Evolutionary conservation across 345 rosid genomes (phyloP), one percentile per base, ranked within the genome.

Genomic region (Isatis tinctoria): DNA sequence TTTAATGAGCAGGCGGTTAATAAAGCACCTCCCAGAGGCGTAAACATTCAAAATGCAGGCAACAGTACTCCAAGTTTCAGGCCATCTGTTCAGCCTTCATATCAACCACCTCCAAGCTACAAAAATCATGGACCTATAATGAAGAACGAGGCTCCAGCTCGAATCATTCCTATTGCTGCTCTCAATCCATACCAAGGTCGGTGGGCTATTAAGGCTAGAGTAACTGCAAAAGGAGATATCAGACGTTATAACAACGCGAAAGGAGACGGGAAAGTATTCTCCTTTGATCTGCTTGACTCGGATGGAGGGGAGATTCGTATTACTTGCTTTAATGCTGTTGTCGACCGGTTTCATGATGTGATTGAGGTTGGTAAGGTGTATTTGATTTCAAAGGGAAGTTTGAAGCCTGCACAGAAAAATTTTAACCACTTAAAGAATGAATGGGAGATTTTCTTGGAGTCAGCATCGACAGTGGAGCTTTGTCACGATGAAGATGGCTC

Each of bases 141-240:
- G 91, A 93, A 87, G 83, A 92, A 90, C 53, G 98, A 90, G 78
- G 98, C 98, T 69, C 90, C 95, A 39, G 89, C 96, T 47, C 80
- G 91, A 22, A 82, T 90, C 62, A 84, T 90, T 49, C 96, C 93
- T 53, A 90, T 92, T 63, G 70, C 88, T 82, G 92, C 98, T 68
- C 74, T 88, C 76, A 92, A 88, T 84, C 96, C 96, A 59, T 92
- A 92, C 80, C 98, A 88, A 75, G 98, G 96, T 18, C 80, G 93
- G 66, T 88, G 98, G 98, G 96, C 96, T 71, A 87, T 92, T 74
- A 92, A 87, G 84, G 98, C 95, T 74, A 84, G 95, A 78, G 90
- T 92, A 60, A 92, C 96, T 73, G 95, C 95, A 4, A 90, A 90
- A 81, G 97, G 95, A 65, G 98, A 90, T 74, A 86, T 88, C 22